Conservation (phyloP, 306 rosid species). For the Glycine tomentella region DNA sequence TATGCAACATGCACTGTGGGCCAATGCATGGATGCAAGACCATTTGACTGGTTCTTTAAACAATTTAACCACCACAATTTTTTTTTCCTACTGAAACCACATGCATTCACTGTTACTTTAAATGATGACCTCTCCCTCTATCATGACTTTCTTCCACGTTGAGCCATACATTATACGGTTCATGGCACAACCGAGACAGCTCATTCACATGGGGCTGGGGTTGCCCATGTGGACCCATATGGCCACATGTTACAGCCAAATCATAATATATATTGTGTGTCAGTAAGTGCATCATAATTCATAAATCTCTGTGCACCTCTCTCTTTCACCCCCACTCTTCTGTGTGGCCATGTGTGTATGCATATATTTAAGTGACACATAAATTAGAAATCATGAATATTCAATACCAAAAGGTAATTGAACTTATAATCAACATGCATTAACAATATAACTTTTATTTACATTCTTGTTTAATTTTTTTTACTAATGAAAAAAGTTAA, state of each 20-base stretch:
- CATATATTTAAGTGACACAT: not conserved
- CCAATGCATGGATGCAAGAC: constrained; percentile 45
- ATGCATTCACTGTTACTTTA: constrained; percentile 69
- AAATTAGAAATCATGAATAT: not conserved
- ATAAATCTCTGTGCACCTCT: constrained; percentile 35
- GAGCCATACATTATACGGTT: constrained; percentile 52
- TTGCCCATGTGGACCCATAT: constrained; percentile 61
- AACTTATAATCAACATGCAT: too few species aligned
- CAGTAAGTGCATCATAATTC: constrained; percentile 42
- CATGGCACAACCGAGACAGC: constrained; percentile 65
- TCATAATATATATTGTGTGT: constrained; percentile 45
- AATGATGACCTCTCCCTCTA: constrained; percentile 49
- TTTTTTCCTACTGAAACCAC: constrained; percentile 50
- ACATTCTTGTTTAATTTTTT: too few species aligned
- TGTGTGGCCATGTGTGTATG: constrained; percentile 2
- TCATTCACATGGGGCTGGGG: constrained; percentile 94
- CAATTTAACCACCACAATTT: constrained; percentile 43
- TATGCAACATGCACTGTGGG: constrained; percentile 52
- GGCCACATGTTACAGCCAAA: constrained; percentile 45
- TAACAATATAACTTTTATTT: too few species aligned
- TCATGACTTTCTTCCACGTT: constrained; percentile 51
- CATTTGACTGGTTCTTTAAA: constrained; percentile 55
- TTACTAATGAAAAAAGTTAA: too few species aligned
- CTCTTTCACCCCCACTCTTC: constrained; percentile 26
- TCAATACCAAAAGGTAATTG: not conserved